phyloP scores from a whole-genome alignment of 192 early-diverging fungal species.

The Coemansia sp. region DNA sequence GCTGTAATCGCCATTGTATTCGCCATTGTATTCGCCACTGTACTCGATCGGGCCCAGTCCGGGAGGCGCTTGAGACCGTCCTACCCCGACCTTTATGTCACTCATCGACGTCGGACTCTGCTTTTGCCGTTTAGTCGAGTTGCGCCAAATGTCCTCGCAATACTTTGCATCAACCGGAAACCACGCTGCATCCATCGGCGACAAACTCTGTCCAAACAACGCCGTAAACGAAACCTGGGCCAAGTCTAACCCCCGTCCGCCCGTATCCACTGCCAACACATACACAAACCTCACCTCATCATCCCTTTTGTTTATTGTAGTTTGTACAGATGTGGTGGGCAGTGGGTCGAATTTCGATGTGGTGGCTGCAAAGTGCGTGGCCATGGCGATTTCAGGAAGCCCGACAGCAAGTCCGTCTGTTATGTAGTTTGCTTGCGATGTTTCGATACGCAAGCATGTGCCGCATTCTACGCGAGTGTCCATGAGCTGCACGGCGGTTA shows the following conservation, averaged over 20 bases:
- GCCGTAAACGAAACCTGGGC: slow-evolving; percentile 52
- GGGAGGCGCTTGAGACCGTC: slow-evolving; percentile 21
- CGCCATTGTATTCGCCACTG: neutral
- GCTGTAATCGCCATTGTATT: no score
- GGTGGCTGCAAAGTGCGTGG: slow-evolving; percentile 36
- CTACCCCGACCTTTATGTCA: slow-evolving; percentile 17
- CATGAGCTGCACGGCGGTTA: slow-evolving; percentile 55
- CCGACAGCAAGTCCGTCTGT: slow-evolving; percentile 28
- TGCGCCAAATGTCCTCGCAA: slow-evolving; percentile 50
- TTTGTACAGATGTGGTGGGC: slow-evolving; percentile 17
- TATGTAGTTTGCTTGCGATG: slow-evolving; percentile 27
- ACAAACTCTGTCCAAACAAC: slow-evolving; percentile 52
- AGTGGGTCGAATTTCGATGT: slow-evolving; percentile 30
- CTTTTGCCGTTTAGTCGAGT: slow-evolving; percentile 25
- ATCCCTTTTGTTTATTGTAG: slow-evolving; percentile 5
- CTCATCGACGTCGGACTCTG: slow-evolving; percentile 29
- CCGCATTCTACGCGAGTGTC: slow-evolving; percentile 42
- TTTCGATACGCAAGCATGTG: slow-evolving; percentile 52
- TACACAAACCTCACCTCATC: slow-evolving; percentile 38
- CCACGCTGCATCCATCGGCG: slow-evolving; percentile 52
- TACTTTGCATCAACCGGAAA: slow-evolving; percentile 43
- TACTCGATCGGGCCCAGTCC: slow-evolving; percentile 19
- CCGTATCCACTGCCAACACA: slow-evolving; percentile 58
- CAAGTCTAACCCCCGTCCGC: slow-evolving; percentile 56
- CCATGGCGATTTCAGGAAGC: slow-evolving; percentile 35